Percentiles rank a stretch among this genome's conserved stretches.
Evolutionary conservation across 2,329 filamentous ascomycete genomes (phyloP).

Genomic region (Fusarium brevicatenulatum): DNA sequence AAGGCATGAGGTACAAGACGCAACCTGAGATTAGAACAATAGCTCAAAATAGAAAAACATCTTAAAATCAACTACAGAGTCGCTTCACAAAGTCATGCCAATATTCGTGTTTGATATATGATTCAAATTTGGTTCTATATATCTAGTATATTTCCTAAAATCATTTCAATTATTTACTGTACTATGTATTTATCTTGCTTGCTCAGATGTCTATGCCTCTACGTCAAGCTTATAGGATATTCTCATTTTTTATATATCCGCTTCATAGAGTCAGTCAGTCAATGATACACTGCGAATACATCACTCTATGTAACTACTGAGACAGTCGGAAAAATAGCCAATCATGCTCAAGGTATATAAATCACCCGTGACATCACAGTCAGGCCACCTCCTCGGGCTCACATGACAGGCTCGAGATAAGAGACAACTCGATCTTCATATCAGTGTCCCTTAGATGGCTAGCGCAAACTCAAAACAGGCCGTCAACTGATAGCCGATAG

Average conservation of each 20-base stretch:
- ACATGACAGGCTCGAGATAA: background rate
- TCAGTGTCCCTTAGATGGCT: background rate
- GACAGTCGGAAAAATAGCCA: background rate
- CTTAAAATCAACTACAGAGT: accelerated
- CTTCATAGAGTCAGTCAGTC: background rate
- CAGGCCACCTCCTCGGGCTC: background rate
- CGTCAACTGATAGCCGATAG: background rate
- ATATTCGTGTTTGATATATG: too few species aligned
- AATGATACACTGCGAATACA: background rate
- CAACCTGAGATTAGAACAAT: accelerated
- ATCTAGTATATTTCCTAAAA: too few species aligned
- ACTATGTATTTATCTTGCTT: too few species aligned
- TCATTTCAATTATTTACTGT: too few species aligned
- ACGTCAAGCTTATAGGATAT: too few species aligned
- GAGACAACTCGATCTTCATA: background rate
- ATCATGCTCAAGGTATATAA: accelerated
- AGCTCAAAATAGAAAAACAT: too few species aligned
- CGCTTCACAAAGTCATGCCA: too few species aligned
- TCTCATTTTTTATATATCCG: background rate
- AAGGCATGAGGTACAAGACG: accelerated
- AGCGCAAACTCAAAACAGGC: background rate
- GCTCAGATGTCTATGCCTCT: accelerated
- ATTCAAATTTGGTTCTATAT: too few species aligned
- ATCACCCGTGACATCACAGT: background rate
- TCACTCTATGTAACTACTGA: background rate